phyloP scores from a whole-genome alignment of 768 basidiomycete genomes.

The Solioccasus polychromus region DNA sequence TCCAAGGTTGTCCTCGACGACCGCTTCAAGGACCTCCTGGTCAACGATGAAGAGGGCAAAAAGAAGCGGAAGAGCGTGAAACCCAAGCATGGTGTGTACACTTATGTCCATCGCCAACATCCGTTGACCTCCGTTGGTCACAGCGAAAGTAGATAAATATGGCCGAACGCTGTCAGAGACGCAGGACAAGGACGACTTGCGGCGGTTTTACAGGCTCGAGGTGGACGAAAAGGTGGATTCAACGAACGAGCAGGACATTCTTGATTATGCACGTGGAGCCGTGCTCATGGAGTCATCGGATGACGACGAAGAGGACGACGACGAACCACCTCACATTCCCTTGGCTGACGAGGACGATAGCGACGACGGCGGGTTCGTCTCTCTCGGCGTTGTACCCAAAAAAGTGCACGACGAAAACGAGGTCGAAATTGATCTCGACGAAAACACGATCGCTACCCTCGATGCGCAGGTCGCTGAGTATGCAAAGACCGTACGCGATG shows the following conservation, averaged over 20 bases:
- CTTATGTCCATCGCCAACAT: background rate
- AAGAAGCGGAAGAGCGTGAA: slow-evolving; percentile 33
- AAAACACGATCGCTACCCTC: slow-evolving; percentile 64
- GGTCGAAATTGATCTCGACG: slow-evolving; percentile 76
- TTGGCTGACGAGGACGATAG: slow-evolving; percentile 42
- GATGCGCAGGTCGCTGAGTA: slow-evolving; percentile 73
- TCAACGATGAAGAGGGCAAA: slow-evolving; percentile 39
- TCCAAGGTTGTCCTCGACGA: slow-evolving; percentile 88
- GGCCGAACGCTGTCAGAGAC: slow-evolving; percentile 68
- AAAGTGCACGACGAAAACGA: slow-evolving; percentile 30
- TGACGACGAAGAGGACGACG: slow-evolving; percentile 51
- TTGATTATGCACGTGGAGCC: slow-evolving; percentile 90
- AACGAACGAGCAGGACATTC: slow-evolving; percentile 26
- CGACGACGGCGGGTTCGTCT: slow-evolving; percentile 47
- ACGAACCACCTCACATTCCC: background rate
- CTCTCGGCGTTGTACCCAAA: slow-evolving; percentile 43
- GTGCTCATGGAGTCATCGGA: slow-evolving; percentile 85
- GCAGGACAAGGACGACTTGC: slow-evolving; percentile 72
- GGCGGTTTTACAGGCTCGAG: slow-evolving; percentile 77
- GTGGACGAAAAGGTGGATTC: slow-evolving; percentile 28
- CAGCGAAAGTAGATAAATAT: slow-evolving; percentile 84
- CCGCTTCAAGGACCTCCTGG: slow-evolving; percentile 82
- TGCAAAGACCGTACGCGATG: slow-evolving; percentile 41
- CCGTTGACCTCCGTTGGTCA: background rate
- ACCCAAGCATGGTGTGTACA: slow-evolving; percentile 22